Conservation (phyloP, 1,139 yeast species). For the Suhomyces coccinellae region DNA sequence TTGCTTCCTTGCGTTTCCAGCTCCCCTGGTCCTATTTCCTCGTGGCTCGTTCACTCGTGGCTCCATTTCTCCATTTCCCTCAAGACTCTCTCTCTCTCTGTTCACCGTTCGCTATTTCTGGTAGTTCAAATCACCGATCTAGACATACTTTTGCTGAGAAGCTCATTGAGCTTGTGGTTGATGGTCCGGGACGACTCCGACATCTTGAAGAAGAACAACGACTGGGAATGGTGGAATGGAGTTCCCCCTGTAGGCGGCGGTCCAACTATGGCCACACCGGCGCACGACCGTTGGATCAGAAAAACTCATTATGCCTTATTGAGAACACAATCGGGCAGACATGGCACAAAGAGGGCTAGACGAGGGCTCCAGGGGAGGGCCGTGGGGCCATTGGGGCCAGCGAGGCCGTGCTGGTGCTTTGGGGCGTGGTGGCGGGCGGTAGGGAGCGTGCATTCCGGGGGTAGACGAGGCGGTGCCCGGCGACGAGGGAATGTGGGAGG, state of each 20-base stretch:
- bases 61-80: too few species aligned
- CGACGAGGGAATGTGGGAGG: too few species aligned
- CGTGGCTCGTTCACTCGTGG: too few species aligned
- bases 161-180: constrained; percentile 48
- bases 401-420: not conserved
- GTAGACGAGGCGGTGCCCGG: not conserved
- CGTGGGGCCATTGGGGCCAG: not conserved
- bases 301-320: constrained; percentile 8
- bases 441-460: too few species aligned
- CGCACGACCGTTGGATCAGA: constrained; percentile 12
- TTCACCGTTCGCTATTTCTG: too few species aligned
- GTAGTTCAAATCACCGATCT: too few species aligned
- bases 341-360: constrained; percentile 10
- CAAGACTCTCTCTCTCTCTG: too few species aligned
- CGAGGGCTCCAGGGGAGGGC: constrained; percentile 4
- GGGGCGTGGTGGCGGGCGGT: not conserved
- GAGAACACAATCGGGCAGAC: constrained; percentile 6
- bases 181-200: constrained; percentile 45
- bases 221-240: not conserved
- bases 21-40: too few species aligned
- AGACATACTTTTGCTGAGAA: constrained; percentile 42
- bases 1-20: too few species aligned
- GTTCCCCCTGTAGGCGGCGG: constrained; percentile 1
- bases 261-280: constrained; percentile 1
- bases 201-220: constrained; percentile 15